A percentile compares a stretch with the other conserved stretches of the same genome.
Conservation (phyloP, 495 filamentous ascomycete species). For the Neurospora sp. region DNA sequence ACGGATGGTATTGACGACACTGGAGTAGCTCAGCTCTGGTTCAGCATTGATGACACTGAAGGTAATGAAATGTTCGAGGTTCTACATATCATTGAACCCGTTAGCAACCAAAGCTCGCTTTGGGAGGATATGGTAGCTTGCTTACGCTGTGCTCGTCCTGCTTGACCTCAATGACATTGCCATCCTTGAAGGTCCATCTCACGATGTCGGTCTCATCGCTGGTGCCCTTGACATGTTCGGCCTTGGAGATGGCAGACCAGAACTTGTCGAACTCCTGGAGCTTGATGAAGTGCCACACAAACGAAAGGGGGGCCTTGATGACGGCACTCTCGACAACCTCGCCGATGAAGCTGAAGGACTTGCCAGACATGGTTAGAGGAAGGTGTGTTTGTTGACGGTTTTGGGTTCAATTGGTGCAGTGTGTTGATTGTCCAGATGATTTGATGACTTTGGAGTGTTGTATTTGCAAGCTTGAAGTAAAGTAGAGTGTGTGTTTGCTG, state of each 20-base stretch:
- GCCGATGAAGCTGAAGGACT: conserved; percentile 50
- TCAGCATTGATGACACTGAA: conserved; percentile 55
- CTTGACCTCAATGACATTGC: conserved; percentile 54
- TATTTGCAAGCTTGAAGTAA: background rate
- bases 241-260: conserved; percentile 46
- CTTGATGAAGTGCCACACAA: conserved; percentile 63
- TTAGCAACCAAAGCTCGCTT: background rate
- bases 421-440: background rate
- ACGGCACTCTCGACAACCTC: conserved; percentile 55
- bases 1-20: conserved; percentile 52
- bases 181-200: conserved; percentile 56
- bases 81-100: conserved; percentile 24
- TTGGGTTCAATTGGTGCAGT: background rate
- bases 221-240: conserved; percentile 47
- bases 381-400: background rate
- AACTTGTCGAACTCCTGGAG: conserved; percentile 49
- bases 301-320: conserved; percentile 49
- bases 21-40: conserved; percentile 49
- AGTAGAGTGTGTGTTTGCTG: background rate
- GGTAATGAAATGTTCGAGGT: conserved; percentile 60
- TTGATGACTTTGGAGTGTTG: background rate
- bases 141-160: conserved; percentile 59
- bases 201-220: conserved; percentile 53
- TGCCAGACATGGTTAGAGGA: background rate
- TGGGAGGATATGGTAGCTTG: background rate